Evolutionary conservation across 768 basidiomycete genomes (phyloP).

Genomic region (Serendipita sp.): DNA sequence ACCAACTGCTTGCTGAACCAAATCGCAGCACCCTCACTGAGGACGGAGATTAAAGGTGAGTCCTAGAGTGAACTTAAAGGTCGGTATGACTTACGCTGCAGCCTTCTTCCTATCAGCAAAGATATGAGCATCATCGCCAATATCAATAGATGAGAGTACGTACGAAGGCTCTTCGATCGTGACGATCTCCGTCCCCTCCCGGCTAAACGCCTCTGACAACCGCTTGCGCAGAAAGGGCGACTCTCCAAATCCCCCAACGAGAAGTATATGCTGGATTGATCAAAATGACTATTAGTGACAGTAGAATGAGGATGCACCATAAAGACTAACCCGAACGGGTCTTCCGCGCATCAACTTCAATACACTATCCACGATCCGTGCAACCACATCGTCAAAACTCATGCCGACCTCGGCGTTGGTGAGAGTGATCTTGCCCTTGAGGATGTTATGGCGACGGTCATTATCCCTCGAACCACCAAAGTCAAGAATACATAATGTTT

Average conservation of each 20-base stretch:
- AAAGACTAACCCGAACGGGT: too few species aligned
- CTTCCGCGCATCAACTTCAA: neutral
- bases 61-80: neutral
- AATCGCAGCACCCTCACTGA: neutral
- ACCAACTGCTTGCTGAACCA: slow-evolving; percentile 1
- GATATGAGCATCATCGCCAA: too few species aligned
- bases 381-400: neutral
- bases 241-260: slow-evolving; percentile 7
- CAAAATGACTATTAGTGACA: too few species aligned
- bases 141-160: neutral
- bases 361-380: neutral
- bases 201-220: neutral
- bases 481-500: neutral
- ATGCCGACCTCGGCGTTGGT: neutral
- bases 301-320: too few species aligned
- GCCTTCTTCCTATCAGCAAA: neutral
- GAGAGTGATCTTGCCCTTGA: neutral
- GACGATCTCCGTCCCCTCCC: neutral
- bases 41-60: neutral
- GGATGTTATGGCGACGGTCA: neutral
- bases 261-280: neutral
- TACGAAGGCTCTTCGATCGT: slow-evolving; percentile 3
- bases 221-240: neutral
- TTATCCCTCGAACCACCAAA: slow-evolving; percentile 7
- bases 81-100: neutral